phyloP scores from a whole-genome alignment of 768 basidiomycete genomes.

The Ramaria sp. region DNA sequence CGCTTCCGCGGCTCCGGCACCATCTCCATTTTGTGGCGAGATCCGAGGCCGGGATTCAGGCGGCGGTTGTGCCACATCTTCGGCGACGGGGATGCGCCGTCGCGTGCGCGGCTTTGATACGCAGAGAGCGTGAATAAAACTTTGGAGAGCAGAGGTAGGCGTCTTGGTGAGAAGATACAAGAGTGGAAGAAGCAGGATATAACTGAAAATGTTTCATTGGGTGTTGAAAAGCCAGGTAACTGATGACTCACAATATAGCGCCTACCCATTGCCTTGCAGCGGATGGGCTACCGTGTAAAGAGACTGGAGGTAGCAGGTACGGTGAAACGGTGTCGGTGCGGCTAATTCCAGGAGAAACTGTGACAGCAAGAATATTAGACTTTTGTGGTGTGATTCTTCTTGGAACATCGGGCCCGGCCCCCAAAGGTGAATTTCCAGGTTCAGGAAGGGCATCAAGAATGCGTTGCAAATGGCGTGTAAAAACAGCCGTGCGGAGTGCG shows the following conservation, averaged over 20 bases:
- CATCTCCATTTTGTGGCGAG: slow-evolving; percentile 5
- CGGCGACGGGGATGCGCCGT: slow-evolving; percentile 14
- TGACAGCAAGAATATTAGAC: slow-evolving; percentile 66
- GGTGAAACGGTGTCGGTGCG: slow-evolving; percentile 57
- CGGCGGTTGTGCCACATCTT: slow-evolving; percentile 19
- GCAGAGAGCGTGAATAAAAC: slow-evolving; percentile 72
- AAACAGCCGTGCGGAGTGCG: slow-evolving; percentile 47
- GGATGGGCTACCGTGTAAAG: slow-evolving; percentile 25
- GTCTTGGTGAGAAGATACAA: slow-evolving; percentile 63
- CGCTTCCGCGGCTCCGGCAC: slow-evolving; percentile 17
- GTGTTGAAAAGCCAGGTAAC: neutral
- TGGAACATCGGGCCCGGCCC: slow-evolving; percentile 15
- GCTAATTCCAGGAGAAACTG: slow-evolving; percentile 68
- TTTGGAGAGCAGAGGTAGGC: slow-evolving; percentile 51
- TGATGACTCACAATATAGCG: slow-evolving; percentile 32
- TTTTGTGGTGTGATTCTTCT: slow-evolving; percentile 33
- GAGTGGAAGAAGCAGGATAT: slow-evolving; percentile 54
- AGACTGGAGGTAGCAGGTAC: slow-evolving; percentile 17
- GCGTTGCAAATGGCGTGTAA: slow-evolving; percentile 74
- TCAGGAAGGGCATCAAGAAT: slow-evolving; percentile 72
- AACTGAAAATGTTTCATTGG: slow-evolving; percentile 30
- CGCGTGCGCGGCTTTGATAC: slow-evolving; percentile 69
- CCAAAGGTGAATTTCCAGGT: slow-evolving; percentile 29
- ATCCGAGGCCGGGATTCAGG: slow-evolving; percentile 7
- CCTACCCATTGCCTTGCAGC: slow-evolving; percentile 19